Evolutionary conservation across 2,329 filamentous ascomycete genomes (phyloP).

Genomic region (Alternaria postmessia): DNA sequence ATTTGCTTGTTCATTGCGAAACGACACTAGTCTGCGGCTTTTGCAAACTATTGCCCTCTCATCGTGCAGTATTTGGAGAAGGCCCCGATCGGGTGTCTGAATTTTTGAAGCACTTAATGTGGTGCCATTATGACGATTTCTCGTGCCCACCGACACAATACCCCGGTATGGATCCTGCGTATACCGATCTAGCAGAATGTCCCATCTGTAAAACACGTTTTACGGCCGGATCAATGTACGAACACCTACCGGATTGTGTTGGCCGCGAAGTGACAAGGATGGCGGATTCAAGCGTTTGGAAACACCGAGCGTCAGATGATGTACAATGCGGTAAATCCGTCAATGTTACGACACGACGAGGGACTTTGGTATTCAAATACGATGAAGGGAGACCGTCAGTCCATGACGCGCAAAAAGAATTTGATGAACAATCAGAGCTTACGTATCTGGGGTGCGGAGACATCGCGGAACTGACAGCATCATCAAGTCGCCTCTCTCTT

Average conservation of each 20-base stretch:
- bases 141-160: accelerated
- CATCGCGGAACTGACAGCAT: neutral
- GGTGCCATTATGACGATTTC: accelerated
- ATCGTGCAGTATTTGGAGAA: neutral
- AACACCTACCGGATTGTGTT: neutral
- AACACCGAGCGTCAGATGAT: neutral
- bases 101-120: neutral
- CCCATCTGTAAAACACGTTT: neutral
- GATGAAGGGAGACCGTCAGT: neutral
- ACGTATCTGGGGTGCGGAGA: neutral
- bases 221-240: neutral
- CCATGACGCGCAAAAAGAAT: neutral
- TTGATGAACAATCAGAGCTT: neutral
- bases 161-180: accelerated
- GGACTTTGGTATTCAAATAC: neutral
- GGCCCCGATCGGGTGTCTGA: neutral
- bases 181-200: neutral
- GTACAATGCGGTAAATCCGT: neutral
- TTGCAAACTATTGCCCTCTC: accelerated
- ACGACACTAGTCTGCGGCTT: neutral
- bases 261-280: neutral
- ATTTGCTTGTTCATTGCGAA: neutral
- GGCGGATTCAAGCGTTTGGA: neutral
- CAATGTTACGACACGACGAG: accelerated
- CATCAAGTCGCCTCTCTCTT: neutral